Evolutionary conservation across 495 filamentous ascomycete genomes (phyloP), one percentile per base, ranked within the genome.

Genomic region (Amphirosellinia nigrospora): DNA sequence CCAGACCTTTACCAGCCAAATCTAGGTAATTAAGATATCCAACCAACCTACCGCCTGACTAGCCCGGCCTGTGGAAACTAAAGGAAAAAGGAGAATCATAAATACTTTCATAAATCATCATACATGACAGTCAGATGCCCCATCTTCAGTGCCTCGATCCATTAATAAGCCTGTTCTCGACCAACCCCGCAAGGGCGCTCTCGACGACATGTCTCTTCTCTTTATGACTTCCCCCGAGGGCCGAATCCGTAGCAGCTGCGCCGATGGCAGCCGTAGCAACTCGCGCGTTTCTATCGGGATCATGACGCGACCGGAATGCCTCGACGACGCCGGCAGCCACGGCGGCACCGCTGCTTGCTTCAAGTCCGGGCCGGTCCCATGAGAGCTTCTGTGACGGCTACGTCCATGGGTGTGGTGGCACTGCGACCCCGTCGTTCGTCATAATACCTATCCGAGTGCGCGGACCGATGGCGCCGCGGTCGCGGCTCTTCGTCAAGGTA

Each of bases 81-180:
- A n/a, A 45, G 16, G 16, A 6, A 45, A n/a, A 21, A 48, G 45
- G 3, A 48, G 7, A n/a, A 10, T n/a, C 45, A n/a, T 48, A 9
- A 48, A 46, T 46, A 46, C 21, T n/a, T 46, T 46, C 6, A 46
- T 46, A 21, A 46, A 5, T n/a, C 43, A 46, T 46, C 16, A n/a
- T 46, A n/a, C 19, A 21, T n/a, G 36, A 46, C 45, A 46, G 19
- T 8, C 6, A 64, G 7, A 1, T 9, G 8, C 30, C 32, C n/a
- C 5, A 36, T 0, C 59, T 38, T 58, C 34, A 69, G 11, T 52
- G 66, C 15, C 65, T 59, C 16, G 63, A 52, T 26, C 69, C 50
- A 39, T 71, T 71, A 28, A 71, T 67, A 2, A 71, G 56, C 46
- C 70, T 53, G 23, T 71, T 71, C 64, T 68, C 64, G 43, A 53